A percentile compares a stretch with the other conserved stretches of the same genome.
Conservation (phyloP, 768 basidiomycete species). For the Lepiota venenata region DNA sequence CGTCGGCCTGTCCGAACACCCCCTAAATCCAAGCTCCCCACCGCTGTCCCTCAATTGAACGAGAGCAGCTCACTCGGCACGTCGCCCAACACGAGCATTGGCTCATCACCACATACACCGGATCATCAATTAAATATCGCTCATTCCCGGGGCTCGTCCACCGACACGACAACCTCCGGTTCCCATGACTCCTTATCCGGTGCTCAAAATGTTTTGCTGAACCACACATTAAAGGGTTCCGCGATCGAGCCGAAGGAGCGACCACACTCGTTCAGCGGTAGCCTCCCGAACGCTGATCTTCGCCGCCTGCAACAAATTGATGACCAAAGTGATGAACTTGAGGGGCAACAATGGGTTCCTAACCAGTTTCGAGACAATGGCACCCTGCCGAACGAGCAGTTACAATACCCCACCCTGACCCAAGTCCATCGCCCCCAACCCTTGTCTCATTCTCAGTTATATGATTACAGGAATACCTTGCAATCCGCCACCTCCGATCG, state of each 20-base stretch:
- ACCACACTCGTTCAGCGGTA: conserved; percentile 80
- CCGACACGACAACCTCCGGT: conserved; percentile 63
- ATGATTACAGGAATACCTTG: conserved; percentile 25
- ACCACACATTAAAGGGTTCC: conserved; percentile 34
- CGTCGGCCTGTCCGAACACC: conserved; percentile 59
- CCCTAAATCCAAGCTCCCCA: conserved; percentile 59
- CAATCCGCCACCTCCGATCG: conserved; percentile 26
- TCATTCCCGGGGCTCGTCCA: conserved; percentile 83
- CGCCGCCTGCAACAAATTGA: conserved; percentile 72
- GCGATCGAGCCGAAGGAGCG: conserved; percentile 74
- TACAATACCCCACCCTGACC: conserved; percentile 68
- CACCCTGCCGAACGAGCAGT: conserved; percentile 34
- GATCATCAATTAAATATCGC: conserved; percentile 65
- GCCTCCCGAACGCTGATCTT: conserved; percentile 68
- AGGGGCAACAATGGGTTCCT: conserved; percentile 49
- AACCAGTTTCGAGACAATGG: conserved; percentile 44
- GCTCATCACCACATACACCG: conserved; percentile 67
- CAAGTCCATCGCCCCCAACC: conserved; percentile 53
- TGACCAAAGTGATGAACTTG: conserved; percentile 41
- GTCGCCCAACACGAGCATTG: conserved; percentile 65
- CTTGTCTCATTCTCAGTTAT: conserved; percentile 40
- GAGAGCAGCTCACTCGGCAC: conserved; percentile 74
- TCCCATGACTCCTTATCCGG: conserved; percentile 48
- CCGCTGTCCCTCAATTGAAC: conserved; percentile 51
- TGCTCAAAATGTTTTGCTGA: conserved; percentile 55